A percentile compares a stretch with the other conserved stretches of the same genome.
phyloP scores from a whole-genome alignment of 345 rosid species.

The Trapa incisa region DNA sequence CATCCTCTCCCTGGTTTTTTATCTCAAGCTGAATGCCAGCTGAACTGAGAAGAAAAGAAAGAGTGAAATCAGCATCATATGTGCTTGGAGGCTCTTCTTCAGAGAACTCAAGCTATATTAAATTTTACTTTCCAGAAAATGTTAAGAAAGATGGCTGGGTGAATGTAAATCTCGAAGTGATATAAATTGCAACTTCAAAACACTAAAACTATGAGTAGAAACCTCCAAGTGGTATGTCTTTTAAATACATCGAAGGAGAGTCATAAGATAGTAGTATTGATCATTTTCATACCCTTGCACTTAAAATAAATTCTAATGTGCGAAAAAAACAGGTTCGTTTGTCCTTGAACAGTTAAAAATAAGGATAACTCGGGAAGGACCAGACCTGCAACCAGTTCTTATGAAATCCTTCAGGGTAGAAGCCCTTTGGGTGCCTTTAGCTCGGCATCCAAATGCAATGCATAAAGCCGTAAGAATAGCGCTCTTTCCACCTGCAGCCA shows the following conservation, averaged over 20 bases:
- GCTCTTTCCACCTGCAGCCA: constrained; percentile 72
- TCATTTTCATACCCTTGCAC: neutral
- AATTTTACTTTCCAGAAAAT: neutral
- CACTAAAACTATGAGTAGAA: neutral
- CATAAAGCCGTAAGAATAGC: constrained; percentile 85
- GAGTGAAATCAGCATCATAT: neutral
- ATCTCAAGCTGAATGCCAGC: constrained; percentile 67
- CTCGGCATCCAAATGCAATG: constrained; percentile 84
- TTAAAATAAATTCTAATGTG: neutral
- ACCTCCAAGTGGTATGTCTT: neutral
- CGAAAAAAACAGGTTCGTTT: neutral
- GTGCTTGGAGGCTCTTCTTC: neutral
- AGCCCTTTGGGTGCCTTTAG: constrained; percentile 84
- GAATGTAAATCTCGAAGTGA: neutral
- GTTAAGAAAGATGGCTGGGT: neutral
- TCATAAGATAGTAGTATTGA: neutral
- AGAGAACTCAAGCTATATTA: neutral
- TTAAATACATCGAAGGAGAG: neutral
- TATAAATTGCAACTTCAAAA: neutral
- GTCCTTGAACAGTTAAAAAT: neutral
- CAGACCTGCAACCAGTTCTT: constrained; percentile 84
- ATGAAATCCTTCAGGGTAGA: constrained; percentile 69
- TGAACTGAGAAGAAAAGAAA: constrained; percentile 26
- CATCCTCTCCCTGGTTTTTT: constrained; percentile 67
- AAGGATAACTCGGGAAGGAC: neutral